Percentiles rank a stretch among this genome's conserved stretches.
These are phyloP conservation scores for Capsicum rhomboideum DNA, from an alignment of 257 asterid genomes.

Conservation along the genomic window DNA sequence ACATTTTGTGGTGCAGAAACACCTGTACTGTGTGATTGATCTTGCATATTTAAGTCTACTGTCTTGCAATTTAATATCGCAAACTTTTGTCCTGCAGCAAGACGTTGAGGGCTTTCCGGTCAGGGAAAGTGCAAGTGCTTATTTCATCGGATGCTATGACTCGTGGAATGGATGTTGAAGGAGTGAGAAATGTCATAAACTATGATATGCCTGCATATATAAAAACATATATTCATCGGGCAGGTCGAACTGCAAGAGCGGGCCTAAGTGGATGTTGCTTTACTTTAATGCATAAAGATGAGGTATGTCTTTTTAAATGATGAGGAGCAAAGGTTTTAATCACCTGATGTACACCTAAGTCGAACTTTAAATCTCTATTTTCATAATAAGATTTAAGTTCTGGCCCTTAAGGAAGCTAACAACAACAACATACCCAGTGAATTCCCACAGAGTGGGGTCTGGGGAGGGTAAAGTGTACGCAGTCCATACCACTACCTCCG, in stretches of 20 bases:
- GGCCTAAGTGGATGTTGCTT: conserved; percentile 73
- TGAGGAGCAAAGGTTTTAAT: neutral
- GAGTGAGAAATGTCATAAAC: conserved; percentile 70
- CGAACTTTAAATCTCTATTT: neutral
- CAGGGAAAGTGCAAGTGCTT: conserved; percentile 64
- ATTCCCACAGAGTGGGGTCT: too few relatives aligned
- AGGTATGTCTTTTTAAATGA: conserved; percentile 34
- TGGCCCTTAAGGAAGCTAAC: neutral
- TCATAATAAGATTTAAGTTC: neutral
- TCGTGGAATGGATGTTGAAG: conserved; percentile 97
- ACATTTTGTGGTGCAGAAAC: neutral
- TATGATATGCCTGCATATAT: conserved; percentile 74
- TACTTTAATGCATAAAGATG: conserved; percentile 61
- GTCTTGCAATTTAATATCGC: neutral
- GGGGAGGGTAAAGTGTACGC: too few relatives aligned
- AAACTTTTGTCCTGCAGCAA: conserved; percentile 38
- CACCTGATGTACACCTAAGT: neutral
- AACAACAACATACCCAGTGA: too few relatives aligned
- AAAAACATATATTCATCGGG: conserved; percentile 84
- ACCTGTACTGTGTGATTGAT: neutral
- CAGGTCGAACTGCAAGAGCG: conserved; percentile 92
- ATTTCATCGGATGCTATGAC: conserved; percentile 88
- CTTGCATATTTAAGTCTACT: neutral
- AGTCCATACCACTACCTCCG: too few relatives aligned
- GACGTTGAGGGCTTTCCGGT: conserved; percentile 65